phyloP scores from a whole-genome alignment of 176 grass and related monocot species.

The Oryza coarctata region DNA sequence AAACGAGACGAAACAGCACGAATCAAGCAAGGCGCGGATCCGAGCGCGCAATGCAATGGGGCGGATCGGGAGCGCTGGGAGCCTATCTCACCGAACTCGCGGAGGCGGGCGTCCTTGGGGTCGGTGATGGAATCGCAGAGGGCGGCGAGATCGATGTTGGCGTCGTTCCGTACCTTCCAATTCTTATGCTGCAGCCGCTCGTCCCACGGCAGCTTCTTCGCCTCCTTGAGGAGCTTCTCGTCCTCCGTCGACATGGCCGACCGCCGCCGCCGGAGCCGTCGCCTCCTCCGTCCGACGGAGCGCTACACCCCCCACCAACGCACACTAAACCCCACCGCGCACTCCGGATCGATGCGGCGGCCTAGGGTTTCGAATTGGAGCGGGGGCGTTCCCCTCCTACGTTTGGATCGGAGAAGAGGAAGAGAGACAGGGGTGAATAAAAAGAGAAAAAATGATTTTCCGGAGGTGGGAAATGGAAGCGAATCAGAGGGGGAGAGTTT shows the following conservation, averaged over 20 bases:
- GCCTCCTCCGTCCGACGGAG: slow-evolving; percentile 8
- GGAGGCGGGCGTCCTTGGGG: slow-evolving; percentile 93
- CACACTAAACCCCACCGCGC: neutral
- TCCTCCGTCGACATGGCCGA: slow-evolving; percentile 93
- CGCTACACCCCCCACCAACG: neutral
- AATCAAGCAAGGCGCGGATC: slow-evolving; percentile 37
- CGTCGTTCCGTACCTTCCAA: slow-evolving; percentile 99
- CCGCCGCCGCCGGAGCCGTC: neutral
- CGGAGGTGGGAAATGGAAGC: slow-evolving; percentile 40
- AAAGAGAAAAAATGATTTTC: slow-evolving; percentile 36
- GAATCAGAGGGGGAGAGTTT: slow-evolving; percentile 28
- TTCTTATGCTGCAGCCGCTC: slow-evolving; percentile 96
- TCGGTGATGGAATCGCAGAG: slow-evolving; percentile 87
- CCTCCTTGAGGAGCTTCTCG: slow-evolving; percentile 99
- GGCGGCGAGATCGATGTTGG: slow-evolving; percentile 92
- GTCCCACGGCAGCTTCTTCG: slow-evolving; percentile 97
- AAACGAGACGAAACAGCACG: slow-evolving; percentile 9
- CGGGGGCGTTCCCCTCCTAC: slow-evolving; percentile 11
- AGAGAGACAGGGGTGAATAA: slow-evolving; percentile 16
- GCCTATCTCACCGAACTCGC: slow-evolving; percentile 80
- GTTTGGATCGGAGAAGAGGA: slow-evolving; percentile 25
- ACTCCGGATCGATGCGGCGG: slow-evolving; percentile 26
- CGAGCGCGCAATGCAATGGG: slow-evolving; percentile 21
- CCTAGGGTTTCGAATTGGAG: slow-evolving; percentile 54
- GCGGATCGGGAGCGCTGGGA: slow-evolving; percentile 9